Evolutionary conservation across 2,329 filamentous ascomycete genomes (phyloP).

Genomic region (Fusarium globosum): DNA sequence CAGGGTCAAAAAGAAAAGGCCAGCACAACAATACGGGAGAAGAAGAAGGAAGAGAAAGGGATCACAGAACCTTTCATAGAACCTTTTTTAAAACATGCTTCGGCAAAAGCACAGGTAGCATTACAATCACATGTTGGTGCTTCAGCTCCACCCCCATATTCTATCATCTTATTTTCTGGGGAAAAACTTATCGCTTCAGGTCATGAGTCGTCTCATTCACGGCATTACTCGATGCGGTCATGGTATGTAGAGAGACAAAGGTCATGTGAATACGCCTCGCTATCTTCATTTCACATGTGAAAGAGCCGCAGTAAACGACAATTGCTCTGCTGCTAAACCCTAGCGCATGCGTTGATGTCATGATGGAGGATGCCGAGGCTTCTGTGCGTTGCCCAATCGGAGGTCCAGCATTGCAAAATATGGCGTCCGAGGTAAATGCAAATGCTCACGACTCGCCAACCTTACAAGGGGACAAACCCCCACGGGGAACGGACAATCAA

Average conservation of each 20-base stretch:
- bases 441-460: slow-evolving; percentile 12
- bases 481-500: slow-evolving; percentile 8
- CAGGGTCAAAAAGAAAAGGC: background rate
- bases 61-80: background rate
- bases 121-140: slow-evolving; percentile 42
- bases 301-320: slow-evolving; percentile 17
- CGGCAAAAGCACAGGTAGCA: slow-evolving; percentile 34
- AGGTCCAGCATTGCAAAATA: slow-evolving; percentile 40
- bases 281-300: slow-evolving; percentile 36
- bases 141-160: slow-evolving; percentile 29
- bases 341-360: slow-evolving; percentile 41
- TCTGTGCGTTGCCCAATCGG: slow-evolving; percentile 32
- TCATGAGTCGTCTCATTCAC: slow-evolving; percentile 35
- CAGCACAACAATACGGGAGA: slow-evolving; percentile 6
- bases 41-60: background rate
- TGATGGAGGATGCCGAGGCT: slow-evolving; percentile 44
- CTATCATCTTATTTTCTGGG: slow-evolving; percentile 8
- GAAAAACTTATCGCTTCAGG: slow-evolving; percentile 15
- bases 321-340: background rate
- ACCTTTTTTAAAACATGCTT: slow-evolving; percentile 37
- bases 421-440: slow-evolving; percentile 25
- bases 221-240: slow-evolving; percentile 34
- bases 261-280: slow-evolving; percentile 40
- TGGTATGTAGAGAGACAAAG: slow-evolving; percentile 21
- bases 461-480: background rate